These are phyloP conservation scores for Phytophthora capsici DNA, from an alignment of 352 stramenopile genomes.

Conservation along the genomic window DNA sequence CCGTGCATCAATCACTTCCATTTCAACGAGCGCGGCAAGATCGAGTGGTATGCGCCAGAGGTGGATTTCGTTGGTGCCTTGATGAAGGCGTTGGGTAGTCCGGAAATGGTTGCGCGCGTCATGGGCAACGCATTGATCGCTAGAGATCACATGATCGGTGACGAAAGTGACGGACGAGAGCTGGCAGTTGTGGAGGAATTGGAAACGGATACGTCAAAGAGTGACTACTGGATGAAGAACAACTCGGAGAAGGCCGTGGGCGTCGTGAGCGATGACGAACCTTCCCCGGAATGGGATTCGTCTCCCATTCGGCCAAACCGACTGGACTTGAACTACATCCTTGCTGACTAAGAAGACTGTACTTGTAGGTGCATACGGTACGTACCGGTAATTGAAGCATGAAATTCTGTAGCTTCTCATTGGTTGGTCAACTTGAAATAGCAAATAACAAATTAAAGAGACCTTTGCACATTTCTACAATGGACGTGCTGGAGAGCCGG, in stretches of 20 bases:
- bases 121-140: constrained; percentile 47
- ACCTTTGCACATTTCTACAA: neutral
- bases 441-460: neutral
- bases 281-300: neutral
- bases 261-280: neutral
- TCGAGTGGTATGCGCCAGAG: constrained; percentile 49
- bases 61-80: constrained; percentile 50
- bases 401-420: too few relatives aligned
- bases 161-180: constrained; percentile 31
- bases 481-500: constrained; percentile 66
- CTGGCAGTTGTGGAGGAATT: constrained; percentile 9
- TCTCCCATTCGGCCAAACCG: neutral
- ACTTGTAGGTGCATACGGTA: too few relatives aligned
- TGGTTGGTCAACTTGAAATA: neutral
- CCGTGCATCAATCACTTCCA: constrained; percentile 54
- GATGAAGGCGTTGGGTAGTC: constrained; percentile 30
- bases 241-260: neutral
- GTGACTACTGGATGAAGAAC: neutral
- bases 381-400: too few relatives aligned
- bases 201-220: neutral
- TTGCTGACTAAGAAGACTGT: neutral
- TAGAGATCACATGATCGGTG: constrained; percentile 56
- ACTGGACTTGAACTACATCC: neutral
- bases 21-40: constrained; percentile 47
- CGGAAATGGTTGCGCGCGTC: constrained; percentile 37